Evolutionary conservation across 2,329 filamentous ascomycete genomes (phyloP), one percentile per base, ranked within the genome.

Genomic region (Diaporthe sp.): DNA sequence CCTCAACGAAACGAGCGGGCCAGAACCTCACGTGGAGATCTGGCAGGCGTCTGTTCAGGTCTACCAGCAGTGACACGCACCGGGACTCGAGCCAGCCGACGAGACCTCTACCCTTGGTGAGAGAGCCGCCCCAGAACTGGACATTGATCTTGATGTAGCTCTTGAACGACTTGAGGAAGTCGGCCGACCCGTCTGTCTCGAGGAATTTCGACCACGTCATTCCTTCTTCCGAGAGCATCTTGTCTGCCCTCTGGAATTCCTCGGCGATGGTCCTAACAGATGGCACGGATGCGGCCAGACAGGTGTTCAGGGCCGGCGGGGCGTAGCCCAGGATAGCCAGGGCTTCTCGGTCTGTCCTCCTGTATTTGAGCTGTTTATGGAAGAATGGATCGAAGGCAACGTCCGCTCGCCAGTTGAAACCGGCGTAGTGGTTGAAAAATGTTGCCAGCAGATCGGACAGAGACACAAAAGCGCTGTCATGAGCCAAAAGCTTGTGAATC

Each of bases 11-110:
- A 13, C 90, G 85, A 9, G 86, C 87, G 2, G 92, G 91, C 91
- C 91, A 93, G 30, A 93, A 89, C 27, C 90, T 86, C 2, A 88
- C 86, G 61, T 87, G 82, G 4, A 92, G 78, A 2, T 83, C 80
- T 0, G 89, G 87, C 22, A 90, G 80, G 17, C 86, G 86, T 63
- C 86, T 86, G 74, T 89, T 83, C 25, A 93, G 82, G 75, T 92
- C 91, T 75, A 90, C 87, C 27, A 93, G 85, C 44, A 93, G 82
- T 73, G 85, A 83, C 2, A 90, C 85, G 71, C 88, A 91, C 71
- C 89, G 86, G 10, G 90, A 92, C 78, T 93, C 91, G 2, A 93
- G 80, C 91, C 91, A 93, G 15, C 90, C 89, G 0, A 93, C 82
- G 63, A 92, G 86, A 17, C 85, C 83, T 27, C 87, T 88, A 1